A percentile compares a stretch with the other conserved stretches of the same genome.
Conservation (phyloP, 129 eudicot genomes). For the Saposhnikovia divaricata region DNA sequence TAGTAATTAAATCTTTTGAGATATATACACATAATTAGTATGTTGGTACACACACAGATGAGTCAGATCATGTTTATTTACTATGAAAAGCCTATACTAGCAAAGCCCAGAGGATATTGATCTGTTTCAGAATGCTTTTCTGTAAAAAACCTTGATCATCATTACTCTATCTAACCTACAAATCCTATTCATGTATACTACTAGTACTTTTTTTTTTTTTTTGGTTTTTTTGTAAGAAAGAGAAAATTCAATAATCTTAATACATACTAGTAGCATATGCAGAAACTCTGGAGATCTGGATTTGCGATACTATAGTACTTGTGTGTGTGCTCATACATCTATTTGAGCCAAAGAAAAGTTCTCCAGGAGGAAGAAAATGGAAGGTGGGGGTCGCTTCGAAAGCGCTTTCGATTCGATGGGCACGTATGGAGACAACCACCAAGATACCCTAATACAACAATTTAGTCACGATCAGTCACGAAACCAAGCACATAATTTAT, state of each 20-base stretch:
- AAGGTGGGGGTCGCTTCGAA: conserved; percentile 20
- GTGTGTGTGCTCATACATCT: neutral
- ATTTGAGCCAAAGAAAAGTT: conserved; percentile 1
- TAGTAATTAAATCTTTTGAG: too few relatives aligned
- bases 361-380: conserved; percentile 19
- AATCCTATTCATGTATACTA: conserved; percentile 25
- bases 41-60: neutral
- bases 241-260: too few relatives aligned
- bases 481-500: neutral
- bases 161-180: conserved; percentile 5
- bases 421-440: conserved; percentile 29
- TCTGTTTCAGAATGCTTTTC: too few relatives aligned
- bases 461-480: neutral
- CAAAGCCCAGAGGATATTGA: neutral
- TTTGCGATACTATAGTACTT: neutral
- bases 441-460: neutral
- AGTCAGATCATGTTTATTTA: neutral
- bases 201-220: too few relatives aligned
- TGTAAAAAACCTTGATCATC: too few relatives aligned
- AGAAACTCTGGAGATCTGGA: conserved; percentile 38
- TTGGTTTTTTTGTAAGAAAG: too few relatives aligned
- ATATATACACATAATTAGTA: too few relatives aligned
- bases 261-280: conserved; percentile 26
- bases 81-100: neutral
- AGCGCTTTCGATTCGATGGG: conserved; percentile 35